Evolutionary conservation across 768 basidiomycete genomes (phyloP).

Genomic region (Erythrobasidium yunnanense): DNA sequence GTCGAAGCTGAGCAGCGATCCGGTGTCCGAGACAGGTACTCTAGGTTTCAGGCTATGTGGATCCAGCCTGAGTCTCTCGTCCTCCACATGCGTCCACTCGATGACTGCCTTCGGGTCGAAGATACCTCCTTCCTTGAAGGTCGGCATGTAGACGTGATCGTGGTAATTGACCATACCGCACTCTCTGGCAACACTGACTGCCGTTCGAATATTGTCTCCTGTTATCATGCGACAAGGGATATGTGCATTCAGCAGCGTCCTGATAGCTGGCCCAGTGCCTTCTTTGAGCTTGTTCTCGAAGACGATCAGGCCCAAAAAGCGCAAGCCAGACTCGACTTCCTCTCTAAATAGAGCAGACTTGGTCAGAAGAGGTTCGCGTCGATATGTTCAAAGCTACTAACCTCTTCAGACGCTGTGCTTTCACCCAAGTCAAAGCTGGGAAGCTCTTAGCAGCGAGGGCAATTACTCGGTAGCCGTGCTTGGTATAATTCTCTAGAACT

Average conservation of each 20-base stretch:
- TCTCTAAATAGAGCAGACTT: conserved; percentile 50
- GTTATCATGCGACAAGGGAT: conserved; percentile 95
- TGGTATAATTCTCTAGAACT: conserved; percentile 89
- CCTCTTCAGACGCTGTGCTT: conserved; percentile 93
- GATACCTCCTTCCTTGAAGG: conserved; percentile 57
- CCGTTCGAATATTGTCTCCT: conserved; percentile 91
- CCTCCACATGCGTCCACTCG: conserved; percentile 88
- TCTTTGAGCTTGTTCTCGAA: conserved; percentile 97
- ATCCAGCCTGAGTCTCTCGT: conserved; percentile 71
- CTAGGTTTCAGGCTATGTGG: conserved; percentile 63
- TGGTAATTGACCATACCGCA: conserved; percentile 78
- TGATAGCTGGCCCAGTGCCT: conserved; percentile 79
- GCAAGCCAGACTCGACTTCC: conserved; percentile 78
- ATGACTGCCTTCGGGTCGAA: conserved; percentile 50
- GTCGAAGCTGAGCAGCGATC: conserved; percentile 45
- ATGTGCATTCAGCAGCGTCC: conserved; percentile 75
- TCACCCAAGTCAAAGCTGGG: conserved; percentile 88
- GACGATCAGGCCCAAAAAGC: conserved; percentile 87
- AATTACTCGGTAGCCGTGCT: conserved; percentile 91
- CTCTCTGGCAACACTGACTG: conserved; percentile 91
- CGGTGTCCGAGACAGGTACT: conserved; percentile 60
- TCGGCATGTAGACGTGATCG: conserved; percentile 75
- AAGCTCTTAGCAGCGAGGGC: conserved; percentile 94
- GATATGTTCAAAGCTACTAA: conserved; percentile 39
- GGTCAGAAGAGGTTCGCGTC: conserved; percentile 15